These are phyloP conservation scores for Moelleriella libera DNA, from an alignment of 2,329 filamentous ascomycete species.

Conservation along the genomic window DNA sequence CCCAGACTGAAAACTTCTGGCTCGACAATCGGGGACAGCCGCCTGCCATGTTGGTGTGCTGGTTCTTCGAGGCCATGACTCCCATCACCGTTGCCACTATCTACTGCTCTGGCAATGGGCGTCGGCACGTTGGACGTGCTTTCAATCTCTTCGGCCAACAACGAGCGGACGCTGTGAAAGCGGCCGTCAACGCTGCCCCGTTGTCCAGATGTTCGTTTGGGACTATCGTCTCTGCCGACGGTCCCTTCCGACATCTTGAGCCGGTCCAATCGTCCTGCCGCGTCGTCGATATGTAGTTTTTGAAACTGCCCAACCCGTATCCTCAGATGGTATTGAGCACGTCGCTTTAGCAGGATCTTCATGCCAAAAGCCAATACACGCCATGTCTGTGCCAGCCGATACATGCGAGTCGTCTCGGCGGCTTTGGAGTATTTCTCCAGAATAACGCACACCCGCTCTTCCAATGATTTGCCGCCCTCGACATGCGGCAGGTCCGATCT, in stretches of 20 bases:
- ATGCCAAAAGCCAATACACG: constrained; percentile 44
- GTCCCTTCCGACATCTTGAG: constrained; percentile 12
- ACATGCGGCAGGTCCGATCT: constrained; percentile 30
- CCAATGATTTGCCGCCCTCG: constrained; percentile 21
- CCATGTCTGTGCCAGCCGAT: constrained; percentile 51
- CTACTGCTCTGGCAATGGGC: constrained; percentile 39
- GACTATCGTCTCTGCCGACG: constrained; percentile 22
- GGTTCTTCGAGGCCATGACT: constrained; percentile 7
- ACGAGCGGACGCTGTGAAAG: constrained; percentile 23
- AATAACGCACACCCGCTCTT: constrained; percentile 32
- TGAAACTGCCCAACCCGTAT: constrained; percentile 26
- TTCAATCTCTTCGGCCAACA: constrained; percentile 41
- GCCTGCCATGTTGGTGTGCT: constrained; percentile 19
- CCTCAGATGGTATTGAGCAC: constrained; percentile 44
- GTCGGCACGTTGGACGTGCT: constrained; percentile 50
- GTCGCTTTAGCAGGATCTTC: constrained; percentile 34
- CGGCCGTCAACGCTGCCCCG: constrained; percentile 15
- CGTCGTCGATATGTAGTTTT: constrained; percentile 16
- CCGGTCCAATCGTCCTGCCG: constrained; percentile 11
- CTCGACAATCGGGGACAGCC: constrained; percentile 33
- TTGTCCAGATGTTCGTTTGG: constrained; percentile 16
- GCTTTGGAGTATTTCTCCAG: constrained; percentile 42
- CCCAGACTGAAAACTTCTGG: constrained; percentile 36
- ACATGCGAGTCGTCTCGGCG: constrained; percentile 42
- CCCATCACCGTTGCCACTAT: constrained; percentile 14